Evolutionary conservation across 805 yeast genomes (phyloP).

Genomic region (Jamesozyma spencerorum): DNA sequence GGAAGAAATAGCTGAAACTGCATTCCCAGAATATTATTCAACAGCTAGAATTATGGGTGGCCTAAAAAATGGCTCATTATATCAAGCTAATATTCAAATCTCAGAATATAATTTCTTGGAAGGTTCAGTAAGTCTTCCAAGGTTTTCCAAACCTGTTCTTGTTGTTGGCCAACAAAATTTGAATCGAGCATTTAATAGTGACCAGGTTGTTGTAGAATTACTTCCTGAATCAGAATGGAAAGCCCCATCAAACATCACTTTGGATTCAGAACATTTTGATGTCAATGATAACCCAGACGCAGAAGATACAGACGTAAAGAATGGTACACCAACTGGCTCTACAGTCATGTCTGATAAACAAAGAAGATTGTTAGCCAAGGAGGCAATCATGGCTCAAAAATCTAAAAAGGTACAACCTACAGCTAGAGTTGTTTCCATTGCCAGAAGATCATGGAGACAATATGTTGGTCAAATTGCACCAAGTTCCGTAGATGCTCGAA

Average conservation of each 20-base stretch:
- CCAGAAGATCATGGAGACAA: constrained; percentile 88
- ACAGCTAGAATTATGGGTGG: constrained; percentile 86
- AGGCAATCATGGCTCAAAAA: constrained; percentile 57
- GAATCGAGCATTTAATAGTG: constrained; percentile 89
- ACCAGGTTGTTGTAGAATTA: constrained; percentile 81
- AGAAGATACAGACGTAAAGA: constrained; percentile 37
- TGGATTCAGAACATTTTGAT: constrained; percentile 64
- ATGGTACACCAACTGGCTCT: constrained; percentile 34
- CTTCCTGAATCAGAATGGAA: constrained; percentile 84
- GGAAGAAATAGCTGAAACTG: constrained; percentile 37
- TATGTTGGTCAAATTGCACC: constrained; percentile 92
- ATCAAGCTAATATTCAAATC: constrained; percentile 74
- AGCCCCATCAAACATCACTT: constrained; percentile 66
- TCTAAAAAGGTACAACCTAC: constrained; percentile 69
- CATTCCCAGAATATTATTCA: constrained; percentile 70
- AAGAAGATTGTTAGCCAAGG: constrained; percentile 62
- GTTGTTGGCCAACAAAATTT: constrained; percentile 74
- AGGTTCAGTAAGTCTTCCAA: constrained; percentile 65
- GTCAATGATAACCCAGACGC: constrained; percentile 52
- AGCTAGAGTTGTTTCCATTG: constrained; percentile 79
- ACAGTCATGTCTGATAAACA: constrained; percentile 31
- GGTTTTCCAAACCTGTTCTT: constrained; percentile 72
- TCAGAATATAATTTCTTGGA: constrained; percentile 84
- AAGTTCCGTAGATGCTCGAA: constrained; percentile 51
- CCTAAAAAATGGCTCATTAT: constrained; percentile 71